These are phyloP conservation scores for Pseudopediastrum boryanum DNA, from an alignment of 139 green algal species.

Conservation along the genomic window DNA sequence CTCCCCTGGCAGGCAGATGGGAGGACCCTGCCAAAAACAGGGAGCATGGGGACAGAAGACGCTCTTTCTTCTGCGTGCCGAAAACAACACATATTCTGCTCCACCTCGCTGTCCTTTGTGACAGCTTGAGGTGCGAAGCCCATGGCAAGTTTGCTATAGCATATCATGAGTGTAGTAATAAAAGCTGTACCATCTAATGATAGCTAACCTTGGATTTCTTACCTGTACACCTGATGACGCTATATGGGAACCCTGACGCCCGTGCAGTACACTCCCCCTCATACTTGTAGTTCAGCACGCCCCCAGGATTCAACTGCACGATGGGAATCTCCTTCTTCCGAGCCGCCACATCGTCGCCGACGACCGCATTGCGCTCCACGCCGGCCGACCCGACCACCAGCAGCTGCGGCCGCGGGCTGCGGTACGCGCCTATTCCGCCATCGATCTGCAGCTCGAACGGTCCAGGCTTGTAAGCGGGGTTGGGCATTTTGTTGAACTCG, in stretches of 20 bases:
- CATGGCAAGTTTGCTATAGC: no score
- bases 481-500: slow-evolving; percentile 79
- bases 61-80: no score
- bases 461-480: slow-evolving; percentile 56
- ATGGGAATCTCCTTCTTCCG: slow-evolving; percentile 85
- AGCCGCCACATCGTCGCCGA: slow-evolving; percentile 72
- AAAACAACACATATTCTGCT: no score
- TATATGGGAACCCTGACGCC: slow-evolving; percentile 70
- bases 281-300: slow-evolving; percentile 83
- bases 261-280: slow-evolving; percentile 66
- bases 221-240: slow-evolving; percentile 77
- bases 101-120: no score
- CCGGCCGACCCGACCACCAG: slow-evolving; percentile 72
- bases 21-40: no score
- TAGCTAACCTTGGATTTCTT: no score
- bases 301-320: slow-evolving; percentile 85
- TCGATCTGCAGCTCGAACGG: slow-evolving; percentile 69
- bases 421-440: slow-evolving; percentile 72
- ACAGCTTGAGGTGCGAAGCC: no score
- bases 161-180: no score
- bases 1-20: no score
- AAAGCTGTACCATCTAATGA: slow-evolving; percentile 13
- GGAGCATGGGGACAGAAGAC: no score
- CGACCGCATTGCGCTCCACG: slow-evolving; percentile 85
- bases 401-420: slow-evolving; percentile 59